Conservation (phyloP, 345 rosid species). For the Populus pruinosa region DNA sequence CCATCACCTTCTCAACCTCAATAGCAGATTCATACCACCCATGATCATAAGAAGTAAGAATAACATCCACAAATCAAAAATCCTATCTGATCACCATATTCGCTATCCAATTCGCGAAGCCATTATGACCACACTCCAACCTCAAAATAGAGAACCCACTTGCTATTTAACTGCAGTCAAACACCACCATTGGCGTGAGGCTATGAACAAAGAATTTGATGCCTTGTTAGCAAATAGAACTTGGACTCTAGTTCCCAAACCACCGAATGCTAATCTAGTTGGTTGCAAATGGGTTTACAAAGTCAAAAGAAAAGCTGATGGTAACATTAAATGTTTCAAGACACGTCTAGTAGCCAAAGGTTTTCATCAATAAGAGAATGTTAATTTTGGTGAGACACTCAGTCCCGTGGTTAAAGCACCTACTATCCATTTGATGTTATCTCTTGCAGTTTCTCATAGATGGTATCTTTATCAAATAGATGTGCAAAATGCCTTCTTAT, state of each 20-base stretch:
- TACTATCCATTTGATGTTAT: not conserved
- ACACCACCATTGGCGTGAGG: too few relatives aligned
- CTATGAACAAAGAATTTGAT: too few relatives aligned
- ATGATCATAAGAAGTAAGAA: too few relatives aligned
- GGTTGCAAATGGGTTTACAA: not conserved
- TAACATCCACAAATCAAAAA: too few relatives aligned
- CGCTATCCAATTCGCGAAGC: too few relatives aligned
- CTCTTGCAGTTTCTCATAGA: not conserved
- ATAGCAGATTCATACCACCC: too few relatives aligned
- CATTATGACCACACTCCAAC: too few relatives aligned
- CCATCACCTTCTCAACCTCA: too few relatives aligned
- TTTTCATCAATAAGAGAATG: not conserved
- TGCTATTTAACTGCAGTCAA: too few relatives aligned
- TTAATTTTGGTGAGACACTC: not conserved
- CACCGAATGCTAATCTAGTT: not conserved
- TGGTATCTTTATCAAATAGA: not conserved
- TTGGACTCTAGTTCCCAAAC: not conserved
- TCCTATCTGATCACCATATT: too few relatives aligned
- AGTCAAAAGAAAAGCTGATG: not conserved
- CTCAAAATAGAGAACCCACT: too few relatives aligned
- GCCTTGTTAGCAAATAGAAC: accelerated
- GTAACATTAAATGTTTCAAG: not conserved
- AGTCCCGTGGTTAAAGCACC: not conserved
- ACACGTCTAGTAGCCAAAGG: not conserved
- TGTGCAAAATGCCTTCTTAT: not conserved